phyloP scores from a whole-genome alignment of 495 filamentous ascomycete genomes.

The Polyplosphaeria fusca region DNA sequence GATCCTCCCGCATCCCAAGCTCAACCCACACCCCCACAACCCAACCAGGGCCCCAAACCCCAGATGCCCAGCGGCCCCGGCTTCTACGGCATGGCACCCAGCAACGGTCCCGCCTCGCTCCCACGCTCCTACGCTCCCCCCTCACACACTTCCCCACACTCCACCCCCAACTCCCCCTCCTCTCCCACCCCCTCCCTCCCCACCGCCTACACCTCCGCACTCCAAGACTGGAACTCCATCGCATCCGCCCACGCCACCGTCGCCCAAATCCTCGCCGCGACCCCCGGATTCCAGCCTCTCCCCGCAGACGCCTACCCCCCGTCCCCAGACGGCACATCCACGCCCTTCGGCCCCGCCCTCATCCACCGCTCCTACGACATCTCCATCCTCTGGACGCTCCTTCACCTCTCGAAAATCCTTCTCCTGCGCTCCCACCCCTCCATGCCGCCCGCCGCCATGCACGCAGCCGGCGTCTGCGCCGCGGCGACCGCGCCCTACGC shows the following conservation, averaged over 20 bases:
- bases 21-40: not conserved
- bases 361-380: constrained; percentile 84
- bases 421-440: constrained; percentile 74
- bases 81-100: constrained; percentile 65
- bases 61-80: constrained; percentile 31
- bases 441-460: constrained; percentile 90
- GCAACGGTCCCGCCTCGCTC: constrained; percentile 47
- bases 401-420: constrained; percentile 76
- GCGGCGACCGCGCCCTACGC: constrained; percentile 65
- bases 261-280: constrained; percentile 57
- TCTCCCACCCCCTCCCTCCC: constrained; percentile 54
- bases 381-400: constrained; percentile 78
- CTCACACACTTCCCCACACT: constrained; percentile 5
- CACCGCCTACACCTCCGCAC: constrained; percentile 62
- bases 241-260: constrained; percentile 65
- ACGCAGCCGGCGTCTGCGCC: constrained; percentile 71
- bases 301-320: constrained; percentile 63
- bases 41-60: constrained; percentile 2
- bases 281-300: constrained; percentile 71
- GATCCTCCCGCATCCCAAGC: not conserved
- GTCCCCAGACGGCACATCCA: constrained; percentile 42
- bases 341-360: constrained; percentile 80
- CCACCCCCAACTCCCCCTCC: constrained; percentile 1
- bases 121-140: constrained; percentile 55
- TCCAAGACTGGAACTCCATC: constrained; percentile 78